phyloP scores from a whole-genome alignment of 768 basidiomycete genomes.

The Russula lepida region DNA sequence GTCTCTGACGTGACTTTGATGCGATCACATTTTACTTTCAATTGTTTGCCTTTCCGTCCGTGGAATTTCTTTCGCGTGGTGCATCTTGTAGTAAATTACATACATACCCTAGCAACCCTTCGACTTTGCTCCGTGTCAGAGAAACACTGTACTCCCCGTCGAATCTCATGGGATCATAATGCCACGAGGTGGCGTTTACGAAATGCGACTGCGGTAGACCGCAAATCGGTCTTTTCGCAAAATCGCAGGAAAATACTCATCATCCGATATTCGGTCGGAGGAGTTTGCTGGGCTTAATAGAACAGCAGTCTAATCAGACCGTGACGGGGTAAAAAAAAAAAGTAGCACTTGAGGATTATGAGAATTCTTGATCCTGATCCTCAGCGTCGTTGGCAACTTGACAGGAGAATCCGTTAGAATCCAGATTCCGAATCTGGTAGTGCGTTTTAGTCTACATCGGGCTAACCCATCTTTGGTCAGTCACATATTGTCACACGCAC shows the following conservation, averaged over 20 bases:
- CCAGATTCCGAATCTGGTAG: neutral
- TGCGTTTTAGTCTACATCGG: neutral
- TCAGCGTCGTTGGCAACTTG: neutral
- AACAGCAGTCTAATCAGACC: neutral
- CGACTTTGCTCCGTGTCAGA: neutral
- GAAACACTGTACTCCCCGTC: neutral
- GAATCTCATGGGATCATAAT: neutral
- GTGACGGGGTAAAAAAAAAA: neutral
- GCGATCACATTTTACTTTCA: neutral
- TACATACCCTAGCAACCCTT: conserved; percentile 1
- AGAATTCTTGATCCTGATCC: neutral
- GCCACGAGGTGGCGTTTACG: neutral
- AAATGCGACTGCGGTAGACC: neutral
- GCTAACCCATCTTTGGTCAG: neutral
- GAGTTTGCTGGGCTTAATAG: neutral
- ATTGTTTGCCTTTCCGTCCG: neutral
- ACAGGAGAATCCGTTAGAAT: neutral
- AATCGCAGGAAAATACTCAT: neutral
- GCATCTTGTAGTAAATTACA: neutral
- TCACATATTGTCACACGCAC: neutral
- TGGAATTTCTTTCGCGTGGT: neutral
- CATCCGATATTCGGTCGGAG: neutral
- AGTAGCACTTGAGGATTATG: too few species aligned
- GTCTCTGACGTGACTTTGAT: neutral
- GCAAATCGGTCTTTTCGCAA: too few species aligned